phyloP scores from a whole-genome alignment of 257 asterid species.

The Salvia hispanica region DNA sequence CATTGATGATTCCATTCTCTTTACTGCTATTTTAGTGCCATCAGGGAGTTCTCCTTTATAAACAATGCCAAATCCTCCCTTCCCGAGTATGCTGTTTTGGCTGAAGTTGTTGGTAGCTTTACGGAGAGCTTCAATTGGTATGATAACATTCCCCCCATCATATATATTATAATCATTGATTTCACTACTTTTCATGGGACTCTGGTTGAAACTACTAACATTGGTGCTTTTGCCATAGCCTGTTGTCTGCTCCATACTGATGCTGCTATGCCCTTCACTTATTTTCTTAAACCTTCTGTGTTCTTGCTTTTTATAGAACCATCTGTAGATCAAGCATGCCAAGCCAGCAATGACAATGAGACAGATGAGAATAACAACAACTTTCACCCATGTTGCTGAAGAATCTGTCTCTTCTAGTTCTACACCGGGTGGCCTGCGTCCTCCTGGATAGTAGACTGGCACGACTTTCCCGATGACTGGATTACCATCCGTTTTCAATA shows the following conservation, averaged over 20 bases:
- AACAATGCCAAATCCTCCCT: slow-evolving; percentile 86
- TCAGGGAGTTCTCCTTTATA: slow-evolving; percentile 69
- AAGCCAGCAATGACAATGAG: slow-evolving; percentile 22
- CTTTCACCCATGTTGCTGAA: slow-evolving; percentile 35
- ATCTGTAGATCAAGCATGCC: slow-evolving; percentile 36
- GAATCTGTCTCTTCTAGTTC: slow-evolving; percentile 13
- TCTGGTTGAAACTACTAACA: not conserved
- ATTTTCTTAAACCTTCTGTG: slow-evolving; percentile 21
- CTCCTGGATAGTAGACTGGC: slow-evolving; percentile 35
- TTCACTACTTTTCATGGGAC: slow-evolving; percentile 26
- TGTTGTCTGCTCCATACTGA: slow-evolving; percentile 7
- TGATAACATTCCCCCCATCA: slow-evolving; percentile 50
- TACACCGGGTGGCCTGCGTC: slow-evolving; percentile 21
- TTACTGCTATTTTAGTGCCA: slow-evolving; percentile 79
- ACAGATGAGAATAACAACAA: slow-evolving; percentile 30
- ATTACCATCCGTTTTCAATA: slow-evolving; percentile 52
- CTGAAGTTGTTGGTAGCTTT: slow-evolving; percentile 69
- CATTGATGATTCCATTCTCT: slow-evolving; percentile 70
- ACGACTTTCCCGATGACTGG: slow-evolving; percentile 56
- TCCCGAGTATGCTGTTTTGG: slow-evolving; percentile 59
- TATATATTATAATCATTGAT: slow-evolving; percentile 42
- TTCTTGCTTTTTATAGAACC: slow-evolving; percentile 20
- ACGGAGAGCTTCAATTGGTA: slow-evolving; percentile 61
- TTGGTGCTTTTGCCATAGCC: slow-evolving; percentile 23
- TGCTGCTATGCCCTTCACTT: not conserved